Evolutionary conservation across 768 basidiomycete genomes (phyloP), one percentile per base, ranked within the genome.

Genomic region (Udeniomyces megalosporus): DNA sequence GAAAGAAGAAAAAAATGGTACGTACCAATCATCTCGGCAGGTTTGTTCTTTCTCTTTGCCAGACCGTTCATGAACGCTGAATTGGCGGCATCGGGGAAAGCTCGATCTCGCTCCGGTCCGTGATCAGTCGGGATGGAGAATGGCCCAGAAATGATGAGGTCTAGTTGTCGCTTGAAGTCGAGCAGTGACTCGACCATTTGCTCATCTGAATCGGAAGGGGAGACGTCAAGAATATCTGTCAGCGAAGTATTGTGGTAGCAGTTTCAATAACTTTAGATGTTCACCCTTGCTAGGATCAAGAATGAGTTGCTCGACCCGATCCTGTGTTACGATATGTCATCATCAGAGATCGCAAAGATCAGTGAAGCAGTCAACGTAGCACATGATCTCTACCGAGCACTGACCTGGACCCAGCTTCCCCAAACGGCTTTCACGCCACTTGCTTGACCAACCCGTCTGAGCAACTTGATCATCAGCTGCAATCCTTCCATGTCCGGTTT

Each of bases 1-100:
- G 22, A 48, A 15, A 3, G 22, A 3, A 8, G 2, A 12, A 14
- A 2, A 22, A 29, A 42, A 24, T n/a, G 6, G 42, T 22, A 54
- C 69, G 49, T 10, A 70, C 70, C 69, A 58, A 92, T 84, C 81
- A 90, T 83, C 73, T 93, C 90, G 0, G 91, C 89, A 7, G 89
- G 88, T 69, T 87, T 90, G 69, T 82, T 84, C 61, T 69, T 68
- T 31, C 82, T 79, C 47, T 84, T 80, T 2, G 80, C 78, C 71
- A 83, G 83, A 76, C 91, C 90, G 26, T 84, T 75, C 3, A 78
- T 73, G 72, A 92, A 91, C 0, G 84, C 84, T 59, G 87, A 55
- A 24, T 47, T 47, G 26, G 54, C 48, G 1, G 55, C 61, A 5
- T 63, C 61, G 14, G 53, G 28, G 14, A 63, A 26, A 12, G 26